Evolutionary conservation across 2,329 filamentous ascomycete species (phyloP), one percentile per base, ranked within the genome.

Genomic region (Allantophomopsis cytisporea): DNA sequence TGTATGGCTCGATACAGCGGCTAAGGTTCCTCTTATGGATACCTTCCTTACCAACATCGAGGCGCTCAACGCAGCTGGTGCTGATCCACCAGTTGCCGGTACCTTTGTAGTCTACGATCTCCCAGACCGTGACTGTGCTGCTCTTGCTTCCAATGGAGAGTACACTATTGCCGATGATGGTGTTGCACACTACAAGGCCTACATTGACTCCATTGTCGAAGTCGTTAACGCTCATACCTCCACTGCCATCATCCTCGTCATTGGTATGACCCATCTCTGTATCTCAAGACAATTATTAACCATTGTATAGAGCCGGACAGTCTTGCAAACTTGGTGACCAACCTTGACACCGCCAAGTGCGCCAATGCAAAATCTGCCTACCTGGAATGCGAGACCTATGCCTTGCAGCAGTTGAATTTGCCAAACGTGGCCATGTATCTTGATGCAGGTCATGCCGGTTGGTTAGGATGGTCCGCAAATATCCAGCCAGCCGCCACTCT

Each of bases 401-500:
- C 73, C 2, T 52, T 77, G 37, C 60, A 62, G 45, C 60, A 62
- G 36, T 61, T 79, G 46, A 73, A 77, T 57, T 60, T 78, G 21
- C 59, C 65, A 43, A 79, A 80, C 52, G 74, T 79, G 18, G 60
- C 70, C 45, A 73, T 74, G 69, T 80, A 79, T 54, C 54, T 80
- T 15, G 75, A 80, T 47, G 74, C 71, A 7, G 74, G 72, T 42
- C 74, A 80, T 54, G 73, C 68, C 18, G 73, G 75, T 43, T 80
- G 75, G 75, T 63, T 79, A 34, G 74, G 74, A 50, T 79, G 73
- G 73, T 54, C 66, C 14, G 73, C 69, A 43, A 79, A 79, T 58
- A 65, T 74, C 35, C 46, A 48, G 5, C 68, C 68, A 5, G 65
- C 68, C 2, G 68, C 69, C 8, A 48, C 61, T 31, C 55, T 71